Percentiles rank a stretch among this genome's conserved stretches.
Evolutionary conservation across 2,329 filamentous ascomycete species (phyloP).

Genomic region (Blastomyces silverae): DNA sequence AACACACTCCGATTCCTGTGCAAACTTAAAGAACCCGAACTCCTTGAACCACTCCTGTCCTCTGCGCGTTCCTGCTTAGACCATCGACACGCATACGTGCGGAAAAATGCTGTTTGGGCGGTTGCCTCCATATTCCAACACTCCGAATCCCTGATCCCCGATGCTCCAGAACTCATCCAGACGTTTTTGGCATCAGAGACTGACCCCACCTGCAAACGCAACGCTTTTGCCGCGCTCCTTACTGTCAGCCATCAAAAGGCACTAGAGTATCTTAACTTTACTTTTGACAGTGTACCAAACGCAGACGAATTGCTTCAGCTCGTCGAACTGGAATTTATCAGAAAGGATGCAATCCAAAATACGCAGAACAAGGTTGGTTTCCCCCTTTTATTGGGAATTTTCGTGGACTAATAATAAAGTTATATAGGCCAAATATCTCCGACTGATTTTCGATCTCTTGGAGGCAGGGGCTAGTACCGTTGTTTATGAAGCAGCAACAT

Average conservation of each 20-base stretch:
- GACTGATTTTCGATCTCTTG: slow-evolving; percentile 91
- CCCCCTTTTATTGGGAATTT: slow-evolving; percentile 6
- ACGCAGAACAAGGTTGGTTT: slow-evolving; percentile 75
- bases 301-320: slow-evolving; percentile 90
- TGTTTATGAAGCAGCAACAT: slow-evolving; percentile 94
- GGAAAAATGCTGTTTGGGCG: slow-evolving; percentile 96
- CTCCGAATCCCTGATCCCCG: slow-evolving; percentile 84
- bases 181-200: slow-evolving; percentile 85
- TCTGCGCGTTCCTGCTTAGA: slow-evolving; percentile 88
- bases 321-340: slow-evolving; percentile 92
- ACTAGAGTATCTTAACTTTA: slow-evolving; percentile 74
- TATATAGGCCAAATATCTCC: slow-evolving; percentile 71
- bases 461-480: slow-evolving; percentile 92
- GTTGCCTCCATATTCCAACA: slow-evolving; percentile 88
- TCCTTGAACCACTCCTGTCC: slow-evolving; percentile 91
- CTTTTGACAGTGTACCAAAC: slow-evolving; percentile 90
- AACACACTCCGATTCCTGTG: slow-evolving; percentile 97
- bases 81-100: slow-evolving; percentile 93
- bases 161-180: slow-evolving; percentile 85
- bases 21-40: slow-evolving; percentile 90
- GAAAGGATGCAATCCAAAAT: slow-evolving; percentile 94
- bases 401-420: slow-evolving; percentile 24
- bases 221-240: slow-evolving; percentile 86
- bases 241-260: slow-evolving; percentile 92
- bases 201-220: slow-evolving; percentile 94